Conservation (phyloP, 2,329 filamentous ascomycete genomes). For the Graphium sp. region DNA sequence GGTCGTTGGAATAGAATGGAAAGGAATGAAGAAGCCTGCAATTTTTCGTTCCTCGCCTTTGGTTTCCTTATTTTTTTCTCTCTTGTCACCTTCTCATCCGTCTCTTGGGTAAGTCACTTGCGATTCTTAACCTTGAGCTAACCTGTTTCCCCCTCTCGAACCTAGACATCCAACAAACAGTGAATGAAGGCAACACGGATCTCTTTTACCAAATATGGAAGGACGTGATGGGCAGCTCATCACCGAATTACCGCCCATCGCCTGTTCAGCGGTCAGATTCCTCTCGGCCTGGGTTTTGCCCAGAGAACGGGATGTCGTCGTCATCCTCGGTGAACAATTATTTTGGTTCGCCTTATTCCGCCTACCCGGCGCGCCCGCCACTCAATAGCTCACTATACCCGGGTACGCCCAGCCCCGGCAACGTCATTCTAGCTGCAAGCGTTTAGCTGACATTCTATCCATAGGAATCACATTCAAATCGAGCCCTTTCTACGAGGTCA, state of each 20-base stretch:
- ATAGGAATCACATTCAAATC: constrained; percentile 31
- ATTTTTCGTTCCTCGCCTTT: constrained; percentile 1
- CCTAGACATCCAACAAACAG: constrained; percentile 24
- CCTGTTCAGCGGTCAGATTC: neutral
- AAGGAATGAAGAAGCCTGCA: no score
- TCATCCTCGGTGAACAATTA: neutral
- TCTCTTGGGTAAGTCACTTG: neutral
- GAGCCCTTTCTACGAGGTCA: constrained; percentile 72
- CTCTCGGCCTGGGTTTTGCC: neutral
- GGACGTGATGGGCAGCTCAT: no score
- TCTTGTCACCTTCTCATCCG: neutral
- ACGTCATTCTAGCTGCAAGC: neutral
- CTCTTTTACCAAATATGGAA: constrained; percentile 21
- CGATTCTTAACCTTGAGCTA: no score
- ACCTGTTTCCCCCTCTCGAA: constrained; percentile 2
- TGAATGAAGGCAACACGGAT: constrained; percentile 17
- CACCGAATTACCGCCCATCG: no score
- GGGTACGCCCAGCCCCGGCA: neutral
- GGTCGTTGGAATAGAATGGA: constrained; percentile 3
- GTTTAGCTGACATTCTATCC: neutral
- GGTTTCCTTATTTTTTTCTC: neutral
- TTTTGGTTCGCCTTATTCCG: neutral
- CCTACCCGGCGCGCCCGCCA: neutral
- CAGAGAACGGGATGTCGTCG: neutral
- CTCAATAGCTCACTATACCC: neutral